Evolutionary conservation across 352 stramenopile genomes (phyloP).

Genomic region (Globisporangium sylvaticum): DNA sequence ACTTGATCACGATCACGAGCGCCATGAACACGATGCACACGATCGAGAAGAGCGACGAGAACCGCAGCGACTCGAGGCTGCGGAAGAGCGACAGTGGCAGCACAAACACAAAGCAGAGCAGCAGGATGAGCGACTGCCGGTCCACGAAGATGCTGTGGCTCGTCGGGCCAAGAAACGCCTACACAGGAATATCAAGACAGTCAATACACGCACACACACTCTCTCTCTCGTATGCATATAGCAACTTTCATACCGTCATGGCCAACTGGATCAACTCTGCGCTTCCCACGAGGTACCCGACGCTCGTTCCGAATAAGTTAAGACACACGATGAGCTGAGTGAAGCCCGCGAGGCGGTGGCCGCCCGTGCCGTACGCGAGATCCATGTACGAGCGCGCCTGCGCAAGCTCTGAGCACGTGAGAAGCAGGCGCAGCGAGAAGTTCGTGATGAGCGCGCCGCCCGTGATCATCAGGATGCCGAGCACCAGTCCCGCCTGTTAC

Average conservation of each 20-base stretch:
- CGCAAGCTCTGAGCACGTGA: constrained; percentile 70
- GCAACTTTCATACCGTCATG: constrained; percentile 30
- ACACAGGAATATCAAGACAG: neutral
- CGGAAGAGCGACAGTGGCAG: constrained; percentile 79
- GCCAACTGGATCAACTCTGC: constrained; percentile 73
- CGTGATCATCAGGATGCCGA: constrained; percentile 69
- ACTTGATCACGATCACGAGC: constrained; percentile 86
- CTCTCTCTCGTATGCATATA: neutral
- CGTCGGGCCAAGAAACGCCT: constrained; percentile 37
- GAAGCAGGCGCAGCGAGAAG: constrained; percentile 77
- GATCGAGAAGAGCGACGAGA: constrained; percentile 87
- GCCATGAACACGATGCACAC: constrained; percentile 87
- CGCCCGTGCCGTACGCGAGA: constrained; percentile 61
- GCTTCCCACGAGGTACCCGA: constrained; percentile 81
- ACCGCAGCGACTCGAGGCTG: constrained; percentile 78
- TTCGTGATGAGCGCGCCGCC: constrained; percentile 70
- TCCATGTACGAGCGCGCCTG: constrained; percentile 84
- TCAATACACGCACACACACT: neutral
- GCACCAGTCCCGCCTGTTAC: constrained; percentile 44
- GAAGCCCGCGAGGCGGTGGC: constrained; percentile 57
- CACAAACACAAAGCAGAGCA: constrained; percentile 60
- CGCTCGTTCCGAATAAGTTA: constrained; percentile 86
- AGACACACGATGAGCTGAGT: constrained; percentile 78
- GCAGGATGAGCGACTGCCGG: constrained; percentile 62
- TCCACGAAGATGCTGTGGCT: constrained; percentile 56